Conservation (phyloP, 495 filamentous ascomycete genomes). For the Xylaria intraflava region DNA sequence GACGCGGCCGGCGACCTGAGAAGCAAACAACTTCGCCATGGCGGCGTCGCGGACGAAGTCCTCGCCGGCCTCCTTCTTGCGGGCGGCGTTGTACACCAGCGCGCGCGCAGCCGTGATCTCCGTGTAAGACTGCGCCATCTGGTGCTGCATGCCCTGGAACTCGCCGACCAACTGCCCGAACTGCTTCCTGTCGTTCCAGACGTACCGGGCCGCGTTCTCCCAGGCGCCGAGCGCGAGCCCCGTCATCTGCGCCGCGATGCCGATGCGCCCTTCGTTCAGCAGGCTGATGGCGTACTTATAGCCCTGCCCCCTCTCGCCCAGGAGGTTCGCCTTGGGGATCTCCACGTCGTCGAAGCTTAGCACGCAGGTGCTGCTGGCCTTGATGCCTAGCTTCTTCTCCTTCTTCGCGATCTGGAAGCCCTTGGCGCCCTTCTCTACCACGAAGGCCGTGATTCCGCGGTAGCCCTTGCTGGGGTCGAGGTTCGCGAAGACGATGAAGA, state of each 20-base stretch:
- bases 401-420: constrained; percentile 98
- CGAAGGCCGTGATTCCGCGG: constrained; percentile 93
- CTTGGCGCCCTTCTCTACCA: constrained; percentile 81
- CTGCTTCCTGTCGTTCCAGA: constrained; percentile 97
- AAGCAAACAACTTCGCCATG: constrained; percentile 96
- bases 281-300: constrained; percentile 97
- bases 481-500: constrained; percentile 98
- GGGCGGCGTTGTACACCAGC: constrained; percentile 90
- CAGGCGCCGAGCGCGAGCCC: constrained; percentile 90
- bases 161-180: constrained; percentile 88
- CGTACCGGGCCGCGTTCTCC: constrained; percentile 87
- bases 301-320: constrained; percentile 82
- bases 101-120: constrained; percentile 88
- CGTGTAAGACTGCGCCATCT: constrained; percentile 91
- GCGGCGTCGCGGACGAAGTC: constrained; percentile 93
- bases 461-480: constrained; percentile 81
- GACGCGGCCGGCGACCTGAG: constrained; percentile 85
- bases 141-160: constrained; percentile 97
- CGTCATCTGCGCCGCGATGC: constrained; percentile 98
- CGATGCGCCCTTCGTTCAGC: constrained; percentile 96
- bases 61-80: constrained; percentile 96
- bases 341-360: constrained; percentile 97
- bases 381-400: constrained; percentile 98
- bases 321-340: constrained; percentile 77
- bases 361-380: constrained; percentile 89